Conservation (phyloP, 1,139 yeast species). For the Saccharomycopsis phalli region DNA sequence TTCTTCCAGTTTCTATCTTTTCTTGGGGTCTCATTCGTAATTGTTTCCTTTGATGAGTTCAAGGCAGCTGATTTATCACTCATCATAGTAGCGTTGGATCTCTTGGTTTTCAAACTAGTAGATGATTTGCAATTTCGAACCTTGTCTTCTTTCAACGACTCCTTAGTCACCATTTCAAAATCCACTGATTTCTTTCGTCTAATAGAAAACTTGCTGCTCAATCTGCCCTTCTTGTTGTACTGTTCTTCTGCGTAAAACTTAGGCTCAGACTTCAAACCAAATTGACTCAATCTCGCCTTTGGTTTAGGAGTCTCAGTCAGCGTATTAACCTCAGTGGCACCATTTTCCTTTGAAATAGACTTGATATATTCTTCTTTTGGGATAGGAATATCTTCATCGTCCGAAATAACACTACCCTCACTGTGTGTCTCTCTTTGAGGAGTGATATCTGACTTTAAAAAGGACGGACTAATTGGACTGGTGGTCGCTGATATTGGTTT, state of each 20-base stretch:
- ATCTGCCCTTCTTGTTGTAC: conserved; percentile 1
- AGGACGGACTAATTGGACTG: not conserved
- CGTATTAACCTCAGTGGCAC: too few relatives aligned
- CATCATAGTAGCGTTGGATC: conserved; percentile 1
- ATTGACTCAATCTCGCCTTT: conserved; percentile 1
- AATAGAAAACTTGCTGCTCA: conserved; percentile 9
- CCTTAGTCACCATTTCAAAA: conserved; percentile 16
- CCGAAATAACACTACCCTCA: conserved; percentile 56
- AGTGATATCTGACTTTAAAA: conserved; percentile 18
- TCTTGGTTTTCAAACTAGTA: too few relatives aligned
- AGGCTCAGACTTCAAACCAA: conserved; percentile 16
- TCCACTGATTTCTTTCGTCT: conserved; percentile 11
- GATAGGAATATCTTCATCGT: conserved; percentile 32
- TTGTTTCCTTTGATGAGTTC: conserved; percentile 11
- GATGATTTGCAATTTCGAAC: too few relatives aligned
- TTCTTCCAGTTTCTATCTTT: conserved; percentile 6
- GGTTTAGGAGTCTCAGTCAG: not conserved
- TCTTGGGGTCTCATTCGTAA: conserved; percentile 6
- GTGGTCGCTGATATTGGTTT: not conserved
- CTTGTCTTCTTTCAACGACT: conserved; percentile 1
- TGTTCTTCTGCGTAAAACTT: conserved; percentile 7
- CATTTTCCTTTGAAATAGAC: too few relatives aligned
- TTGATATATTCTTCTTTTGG: conserved; percentile 22
- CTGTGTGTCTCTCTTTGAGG: conserved; percentile 19
- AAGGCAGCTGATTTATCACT: conserved; percentile 1